A percentile compares a stretch with the other conserved stretches of the same genome.
phyloP scores from a whole-genome alignment of 163 green algal species.

The Volvox carteri region DNA sequence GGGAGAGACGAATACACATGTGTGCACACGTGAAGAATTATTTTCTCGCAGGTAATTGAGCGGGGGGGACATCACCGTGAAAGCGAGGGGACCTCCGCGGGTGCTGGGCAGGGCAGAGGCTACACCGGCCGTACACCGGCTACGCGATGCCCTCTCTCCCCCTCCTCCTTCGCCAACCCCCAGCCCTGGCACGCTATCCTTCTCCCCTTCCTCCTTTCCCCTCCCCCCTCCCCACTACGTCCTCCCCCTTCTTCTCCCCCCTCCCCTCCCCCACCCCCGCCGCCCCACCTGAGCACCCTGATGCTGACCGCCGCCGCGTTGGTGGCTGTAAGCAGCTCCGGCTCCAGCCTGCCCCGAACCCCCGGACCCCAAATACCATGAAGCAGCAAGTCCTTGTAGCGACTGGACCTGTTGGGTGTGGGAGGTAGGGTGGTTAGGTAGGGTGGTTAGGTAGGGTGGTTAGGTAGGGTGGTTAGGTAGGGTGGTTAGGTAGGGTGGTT shows the following conservation, averaged over 20 bases:
- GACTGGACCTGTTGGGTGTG: conserved; percentile 51
- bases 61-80: too few relatives aligned
- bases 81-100: too few relatives aligned
- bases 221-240: not conserved
- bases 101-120: too few relatives aligned
- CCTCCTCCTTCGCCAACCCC: not conserved
- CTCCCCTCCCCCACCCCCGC: not conserved
- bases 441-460: not conserved
- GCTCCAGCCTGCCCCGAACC: conserved; percentile 64
- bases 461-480: not conserved
- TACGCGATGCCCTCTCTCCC: not conserved
- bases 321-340: conserved; percentile 61
- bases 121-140: too few relatives aligned
- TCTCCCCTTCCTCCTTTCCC: not conserved
- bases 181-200: not conserved
- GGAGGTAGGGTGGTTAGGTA: not conserved
- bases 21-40: too few relatives aligned
- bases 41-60: too few relatives aligned
- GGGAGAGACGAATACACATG: too few relatives aligned
- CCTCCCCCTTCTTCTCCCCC: not conserved
- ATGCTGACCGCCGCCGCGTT: conserved; percentile 77
- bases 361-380: conserved; percentile 85
- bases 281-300: conserved; percentile 74
- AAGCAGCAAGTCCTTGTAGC: conserved; percentile 80
- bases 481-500: not conserved